Percentiles rank a stretch among this genome's conserved stretches.
Evolutionary conservation across 352 stramenopile genomes (phyloP).

Genomic region (Phytopythium oedochilum): DNA sequence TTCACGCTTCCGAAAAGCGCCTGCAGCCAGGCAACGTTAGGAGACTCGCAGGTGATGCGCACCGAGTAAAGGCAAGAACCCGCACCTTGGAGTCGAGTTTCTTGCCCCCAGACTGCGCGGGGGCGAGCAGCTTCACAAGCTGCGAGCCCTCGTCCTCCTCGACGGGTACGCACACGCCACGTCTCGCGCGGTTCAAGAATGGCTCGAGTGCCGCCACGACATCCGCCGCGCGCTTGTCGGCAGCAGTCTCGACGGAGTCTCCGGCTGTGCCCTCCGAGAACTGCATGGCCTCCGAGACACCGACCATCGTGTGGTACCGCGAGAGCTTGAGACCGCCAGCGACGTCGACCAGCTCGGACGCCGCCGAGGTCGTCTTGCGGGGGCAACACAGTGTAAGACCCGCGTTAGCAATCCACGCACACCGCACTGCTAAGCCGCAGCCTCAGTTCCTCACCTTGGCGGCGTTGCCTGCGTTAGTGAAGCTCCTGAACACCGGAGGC

Average conservation of each 20-base stretch:
- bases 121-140: slow-evolving; percentile 39
- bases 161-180: slow-evolving; percentile 27
- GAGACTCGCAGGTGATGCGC: no score
- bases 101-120: slow-evolving; percentile 9
- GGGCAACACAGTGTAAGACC: background rate
- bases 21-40: slow-evolving; percentile 6
- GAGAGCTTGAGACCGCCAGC: slow-evolving; percentile 12
- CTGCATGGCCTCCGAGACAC: slow-evolving; percentile 35
- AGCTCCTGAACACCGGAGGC: slow-evolving; percentile 11
- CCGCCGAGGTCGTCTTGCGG: background rate
- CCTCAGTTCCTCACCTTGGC: background rate
- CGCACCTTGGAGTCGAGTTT: slow-evolving; percentile 16
- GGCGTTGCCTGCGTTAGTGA: slow-evolving; percentile 1
- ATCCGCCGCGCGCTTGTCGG: slow-evolving; percentile 35
- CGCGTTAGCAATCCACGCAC: no score
- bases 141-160: slow-evolving; percentile 13
- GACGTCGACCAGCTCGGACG: background rate
- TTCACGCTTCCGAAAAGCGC: slow-evolving; percentile 28
- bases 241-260: slow-evolving; percentile 7
- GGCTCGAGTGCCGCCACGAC: slow-evolving; percentile 43
- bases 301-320: slow-evolving; percentile 36
- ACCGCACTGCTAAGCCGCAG: no score
- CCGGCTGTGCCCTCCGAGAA: slow-evolving; percentile 10
- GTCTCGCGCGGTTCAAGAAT: slow-evolving; percentile 33
- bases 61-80: no score